Evolutionary conservation across 805 yeast species (phyloP), one percentile per base, ranked within the genome.

Genomic region (Ogataea salicorniae): DNA sequence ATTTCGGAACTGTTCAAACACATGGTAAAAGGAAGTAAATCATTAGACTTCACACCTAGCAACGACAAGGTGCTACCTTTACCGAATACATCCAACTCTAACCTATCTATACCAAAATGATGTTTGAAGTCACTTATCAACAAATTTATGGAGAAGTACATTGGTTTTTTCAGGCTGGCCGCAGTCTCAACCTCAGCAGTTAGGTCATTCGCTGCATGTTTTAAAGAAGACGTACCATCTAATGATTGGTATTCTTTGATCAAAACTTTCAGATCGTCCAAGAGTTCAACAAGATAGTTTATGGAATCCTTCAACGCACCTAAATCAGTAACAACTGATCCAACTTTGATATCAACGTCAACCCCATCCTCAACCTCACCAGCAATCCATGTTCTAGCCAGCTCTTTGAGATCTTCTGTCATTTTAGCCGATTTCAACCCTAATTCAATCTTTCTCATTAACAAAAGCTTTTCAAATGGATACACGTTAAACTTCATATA

Each of bases 91-190:
- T 46, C 48, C 1, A 62, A 20, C 0, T 43, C 41, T 1, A 59
- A 46, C 34, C 57, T 47, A n/a, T 64, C 57, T 5, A 68, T 41
- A 2, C 58, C 56, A 5, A 66, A 2, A 14, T 42, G 46, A 40
- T 57, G 55, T 4, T 51, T 49, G 29, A 54, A 60, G 5, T 54
- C 49, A 9, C 47, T 50, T 6, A 66, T 34, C 14, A 57, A 34
- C 3, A 57, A 11, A 18, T 60, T 55, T 17, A 60, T 26, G 8
- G 56, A 52, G 14, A 54, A 52, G 37, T 55, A 52, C 2, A 42
- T n/a, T 1, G 65, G 59, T 2, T 37, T 37, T 15, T 13, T 9
- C 16, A n/a, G 5, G 11, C 6, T 26, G 3, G 37, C 15, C 5
- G 14, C 16, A 8, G 33, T 5, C 26, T 34, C 38, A 33, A 5